Conservation (phyloP, 108 stramenopile genomes). For the Aurantiochytrium sp. region DNA sequence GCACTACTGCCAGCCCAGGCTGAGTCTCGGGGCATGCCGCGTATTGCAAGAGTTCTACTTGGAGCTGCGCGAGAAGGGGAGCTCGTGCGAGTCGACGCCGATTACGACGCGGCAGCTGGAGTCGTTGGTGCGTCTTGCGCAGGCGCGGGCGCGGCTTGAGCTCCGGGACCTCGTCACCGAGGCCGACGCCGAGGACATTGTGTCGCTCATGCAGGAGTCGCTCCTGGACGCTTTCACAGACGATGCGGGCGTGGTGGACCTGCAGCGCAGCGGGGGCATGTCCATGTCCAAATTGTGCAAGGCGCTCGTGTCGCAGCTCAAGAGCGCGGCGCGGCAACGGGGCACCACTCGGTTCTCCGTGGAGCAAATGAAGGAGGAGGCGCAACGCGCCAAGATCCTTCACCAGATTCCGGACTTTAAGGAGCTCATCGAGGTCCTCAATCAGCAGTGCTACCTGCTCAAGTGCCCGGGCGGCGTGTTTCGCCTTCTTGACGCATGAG, state of each 20-base stretch:
- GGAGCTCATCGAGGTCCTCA: conserved; percentile 47
- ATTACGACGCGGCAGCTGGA: conserved; percentile 95
- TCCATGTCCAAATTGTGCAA: conserved; percentile 39
- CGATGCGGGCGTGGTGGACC: conserved; percentile 53
- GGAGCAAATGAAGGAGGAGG: conserved; percentile 35
- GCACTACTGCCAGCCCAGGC: conserved; percentile 80
- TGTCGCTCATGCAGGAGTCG: conserved; percentile 68
- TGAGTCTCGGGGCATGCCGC: conserved; percentile 74
- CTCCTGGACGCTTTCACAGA: conserved; percentile 51
- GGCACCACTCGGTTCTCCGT: conserved; percentile 43
- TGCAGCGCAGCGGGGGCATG: conserved; percentile 36
- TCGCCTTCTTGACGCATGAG: not conserved
- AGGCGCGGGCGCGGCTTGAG: conserved; percentile 92
- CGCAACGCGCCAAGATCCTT: conserved; percentile 29
- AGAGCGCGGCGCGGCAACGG: conserved; percentile 14
- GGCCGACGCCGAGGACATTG: conserved; percentile 94
- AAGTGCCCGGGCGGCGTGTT: not conserved
- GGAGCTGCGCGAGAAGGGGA: conserved; percentile 64
- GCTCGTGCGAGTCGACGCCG: conserved; percentile 69
- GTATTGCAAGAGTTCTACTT: conserved; percentile 83
- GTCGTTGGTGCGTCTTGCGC: conserved; percentile 80
- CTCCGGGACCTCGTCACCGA: conserved; percentile 77
- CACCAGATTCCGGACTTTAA: conserved; percentile 45
- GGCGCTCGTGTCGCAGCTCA: conserved; percentile 40
- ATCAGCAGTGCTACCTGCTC: conserved; percentile 51